Evolutionary conservation across 1,284 basidiomycete genomes (phyloP), one percentile per base, ranked within the genome.

Genomic region (Amylostereum chailletii): DNA sequence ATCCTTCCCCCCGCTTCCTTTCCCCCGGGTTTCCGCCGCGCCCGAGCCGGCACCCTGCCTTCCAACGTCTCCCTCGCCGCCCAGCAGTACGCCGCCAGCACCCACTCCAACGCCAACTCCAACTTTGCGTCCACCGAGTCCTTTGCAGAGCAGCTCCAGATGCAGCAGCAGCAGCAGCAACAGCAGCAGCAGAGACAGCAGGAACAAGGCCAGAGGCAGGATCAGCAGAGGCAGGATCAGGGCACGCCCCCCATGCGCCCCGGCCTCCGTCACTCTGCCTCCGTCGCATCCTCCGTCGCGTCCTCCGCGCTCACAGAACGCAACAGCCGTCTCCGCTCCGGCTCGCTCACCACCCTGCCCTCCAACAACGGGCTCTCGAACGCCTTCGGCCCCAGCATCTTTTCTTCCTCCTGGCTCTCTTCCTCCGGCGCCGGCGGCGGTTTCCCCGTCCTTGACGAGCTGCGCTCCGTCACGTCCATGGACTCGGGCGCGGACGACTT

Each of bases 1-100:
- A 64, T 71, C 57, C 65, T 83, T 60, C 72, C 83, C 59, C 79
- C 83, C 54, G 75, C 81, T 64, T 84, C 80, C 70, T 87, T 79
- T 63, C 84, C 86, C 51, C 74, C 84, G 53, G 83, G 83, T 55
- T 90, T 88, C 64, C 82, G 85, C 72, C 83, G 87, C 74, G 86
- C 87, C 61, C 86, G 88, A 81, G 87, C 87, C 59, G 87, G 87
- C 57, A 90, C 87, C 75, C 77, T 90, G 62, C 87, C 87, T 70
- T 90, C 88, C 60, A 90, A 90, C 64, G 85, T 90, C 49, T 86
- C 88, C 64, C 83, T 90, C 58, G 87, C 86, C 51, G 86, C 88
- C 45, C 86, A 90, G 65, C 81, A 83, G 55, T 88, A 81, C 64
- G 86, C 84, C 36, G 83, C 83, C 47, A 79, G 81, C 45, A 79